Conservation (phyloP, 345 rosid genomes). For the Populus davidiana region DNA sequence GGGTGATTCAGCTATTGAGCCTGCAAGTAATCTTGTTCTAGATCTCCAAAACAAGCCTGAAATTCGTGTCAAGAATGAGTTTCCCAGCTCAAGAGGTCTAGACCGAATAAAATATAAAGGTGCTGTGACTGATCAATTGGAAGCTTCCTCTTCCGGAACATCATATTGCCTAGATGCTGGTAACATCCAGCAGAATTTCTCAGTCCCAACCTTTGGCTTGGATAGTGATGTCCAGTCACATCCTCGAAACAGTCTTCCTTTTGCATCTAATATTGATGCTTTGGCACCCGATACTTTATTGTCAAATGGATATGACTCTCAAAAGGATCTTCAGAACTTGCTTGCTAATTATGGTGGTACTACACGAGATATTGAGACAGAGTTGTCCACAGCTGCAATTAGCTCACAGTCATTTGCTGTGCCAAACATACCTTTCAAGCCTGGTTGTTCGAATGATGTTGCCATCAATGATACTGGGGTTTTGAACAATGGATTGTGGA, state of each 20-base stretch:
- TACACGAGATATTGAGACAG: slow-evolving; percentile 83
- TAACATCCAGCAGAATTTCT: slow-evolving; percentile 67
- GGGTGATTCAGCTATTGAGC: slow-evolving; percentile 54
- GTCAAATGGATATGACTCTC: slow-evolving; percentile 84
- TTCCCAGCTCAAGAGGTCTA: slow-evolving; percentile 48
- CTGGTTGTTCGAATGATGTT: slow-evolving; percentile 70
- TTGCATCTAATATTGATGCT: slow-evolving; percentile 56
- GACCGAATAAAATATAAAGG: slow-evolving; percentile 65
- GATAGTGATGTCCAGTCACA: slow-evolving; percentile 76
- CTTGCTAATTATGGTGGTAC: slow-evolving; percentile 73
- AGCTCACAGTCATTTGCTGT: slow-evolving; percentile 90
- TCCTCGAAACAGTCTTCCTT: slow-evolving; percentile 60
- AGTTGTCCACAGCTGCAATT: slow-evolving; percentile 77
- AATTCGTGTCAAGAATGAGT: slow-evolving; percentile 51
- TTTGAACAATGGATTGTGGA: slow-evolving; percentile 77
- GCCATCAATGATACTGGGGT: slow-evolving; percentile 72
- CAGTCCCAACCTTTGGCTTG: slow-evolving; percentile 65
- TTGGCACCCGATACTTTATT: slow-evolving; percentile 74
- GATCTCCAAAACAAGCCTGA: slow-evolving; percentile 73
- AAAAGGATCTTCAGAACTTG: slow-evolving; percentile 92
- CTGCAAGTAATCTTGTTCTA: slow-evolving; percentile 53
- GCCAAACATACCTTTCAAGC: slow-evolving; percentile 72
- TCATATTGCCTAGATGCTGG: slow-evolving; percentile 83
- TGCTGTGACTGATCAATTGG: slow-evolving; percentile 66
- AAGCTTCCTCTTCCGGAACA: slow-evolving; percentile 89